A percentile compares a stretch with the other conserved stretches of the same genome.
Evolutionary conservation across 1,284 basidiomycete genomes (phyloP).

Genomic region (Trichosporon ovoides): DNA sequence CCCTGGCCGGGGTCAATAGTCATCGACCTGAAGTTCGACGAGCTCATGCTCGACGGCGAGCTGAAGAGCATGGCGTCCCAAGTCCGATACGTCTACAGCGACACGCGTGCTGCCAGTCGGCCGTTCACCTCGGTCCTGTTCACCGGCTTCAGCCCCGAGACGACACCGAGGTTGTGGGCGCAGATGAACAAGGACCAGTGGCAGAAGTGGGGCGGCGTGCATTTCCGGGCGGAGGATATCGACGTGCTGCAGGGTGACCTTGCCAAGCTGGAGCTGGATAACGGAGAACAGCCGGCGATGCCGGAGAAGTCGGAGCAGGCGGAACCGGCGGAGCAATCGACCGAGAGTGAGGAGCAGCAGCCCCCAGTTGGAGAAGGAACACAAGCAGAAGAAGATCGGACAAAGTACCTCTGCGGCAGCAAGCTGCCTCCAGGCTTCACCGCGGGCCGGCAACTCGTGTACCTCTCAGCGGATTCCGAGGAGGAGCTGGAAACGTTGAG

Average conservation of each 20-base stretch:
- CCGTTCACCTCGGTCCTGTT: slow-evolving; percentile 71
- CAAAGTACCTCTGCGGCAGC: slow-evolving; percentile 22
- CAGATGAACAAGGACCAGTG: slow-evolving; percentile 49
- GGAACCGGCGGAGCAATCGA: background rate
- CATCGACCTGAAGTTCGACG: slow-evolving; percentile 89
- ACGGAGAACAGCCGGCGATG: background rate
- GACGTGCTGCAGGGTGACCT: slow-evolving; percentile 18
- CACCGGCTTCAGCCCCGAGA: slow-evolving; percentile 58
- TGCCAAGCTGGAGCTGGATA: slow-evolving; percentile 1
- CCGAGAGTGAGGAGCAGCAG: too few species aligned
- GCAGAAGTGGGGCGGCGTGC: slow-evolving; percentile 66
- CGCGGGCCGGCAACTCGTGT: slow-evolving; percentile 61
- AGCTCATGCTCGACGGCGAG: slow-evolving; percentile 94
- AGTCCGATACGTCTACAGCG: slow-evolving; percentile 79
- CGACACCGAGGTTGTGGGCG: slow-evolving; percentile 40
- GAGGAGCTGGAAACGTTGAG: slow-evolving; percentile 75
- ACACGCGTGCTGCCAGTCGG: slow-evolving; percentile 65
- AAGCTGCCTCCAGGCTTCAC: slow-evolving; percentile 24
- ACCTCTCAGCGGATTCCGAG: slow-evolving; percentile 90
- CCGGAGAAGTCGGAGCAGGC: background rate
- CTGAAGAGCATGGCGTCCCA: slow-evolving; percentile 80
- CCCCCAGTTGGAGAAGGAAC: too few species aligned
- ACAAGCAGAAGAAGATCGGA: slow-evolving; percentile 14
- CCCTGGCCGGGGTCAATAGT: slow-evolving; percentile 66
- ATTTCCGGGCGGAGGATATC: slow-evolving; percentile 66